Base-by-base conservation (phyloP, 345 rosid genomes). In the Moricandia arvensis region DNA sequence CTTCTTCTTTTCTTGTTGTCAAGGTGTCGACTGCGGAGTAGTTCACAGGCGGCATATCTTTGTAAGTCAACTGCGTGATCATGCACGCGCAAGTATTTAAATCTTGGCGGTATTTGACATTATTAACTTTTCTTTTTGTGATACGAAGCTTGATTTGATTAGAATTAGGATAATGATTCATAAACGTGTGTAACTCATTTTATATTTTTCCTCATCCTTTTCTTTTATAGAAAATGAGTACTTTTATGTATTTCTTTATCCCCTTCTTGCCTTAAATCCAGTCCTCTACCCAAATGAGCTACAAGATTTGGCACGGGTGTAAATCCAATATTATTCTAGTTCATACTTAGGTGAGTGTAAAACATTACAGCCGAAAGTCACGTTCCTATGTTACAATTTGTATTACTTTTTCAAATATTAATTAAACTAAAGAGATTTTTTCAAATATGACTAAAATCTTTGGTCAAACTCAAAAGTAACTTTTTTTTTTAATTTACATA, bases 281-380 rank as follows among this genome's bases (percentile, higher is more conserved):
- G 37, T 17, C 45, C 24, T 31, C 12, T 59, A 37, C 45, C 7
- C 27, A 9, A 59, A 16, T 33, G 66, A 34, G n/a, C n/a, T n/a
- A n/a, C n/a, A n/a, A n/a, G n/a, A n/a, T n/a, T n/a, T n/a, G n/a
- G n/a, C n/a, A n/a, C n/a, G n/a, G n/a, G n/a, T n/a, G n/a, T n/a
- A 33, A 31, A 33, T 41, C 30, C 63, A 6, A 13, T 27, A 29
- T 21, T 15, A 11, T 12, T 26, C 1, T n/a, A 59, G 24, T 60
- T 43, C 55, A 3, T 55, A 54, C 7, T 7, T 54, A 17, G 16
- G 59, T 33, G 6, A 41, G 11, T 67, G 61, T 75, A n/a, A 59
- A 67, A 67, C 78, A 33, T 59, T 3, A 26, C 30, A 21, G 62
- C n/a, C 61, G 61, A 74, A 29, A 30, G 58, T 55, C 30, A n/a